Conservation (phyloP, 2,329 filamentous ascomycete species). For the Penicillium digitatum region DNA sequence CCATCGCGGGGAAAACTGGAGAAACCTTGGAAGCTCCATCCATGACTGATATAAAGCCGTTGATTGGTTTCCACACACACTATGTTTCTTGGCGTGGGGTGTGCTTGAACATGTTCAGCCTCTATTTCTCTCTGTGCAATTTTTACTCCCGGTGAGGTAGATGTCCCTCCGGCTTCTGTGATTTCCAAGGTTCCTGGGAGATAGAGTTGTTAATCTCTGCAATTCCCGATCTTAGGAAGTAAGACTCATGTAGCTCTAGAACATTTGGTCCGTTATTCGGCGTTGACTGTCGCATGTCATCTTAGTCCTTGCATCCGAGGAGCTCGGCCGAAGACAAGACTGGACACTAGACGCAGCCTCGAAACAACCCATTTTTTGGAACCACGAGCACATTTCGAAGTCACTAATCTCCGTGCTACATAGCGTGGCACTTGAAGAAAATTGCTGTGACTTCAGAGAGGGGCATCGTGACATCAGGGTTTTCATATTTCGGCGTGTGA, state of each 20-base stretch:
- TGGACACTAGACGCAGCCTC: too few relatives aligned
- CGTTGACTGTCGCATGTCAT: neutral
- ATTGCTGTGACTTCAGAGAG: neutral
- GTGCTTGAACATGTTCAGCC: neutral
- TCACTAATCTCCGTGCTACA: neutral
- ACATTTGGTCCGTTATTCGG: conserved; percentile 1
- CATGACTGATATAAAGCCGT: neutral
- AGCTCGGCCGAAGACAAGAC: too few relatives aligned
- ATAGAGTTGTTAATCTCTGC: neutral
- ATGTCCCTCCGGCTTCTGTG: neutral
- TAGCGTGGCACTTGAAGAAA: neutral
- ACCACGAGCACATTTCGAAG: neutral
- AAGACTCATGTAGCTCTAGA: neutral
- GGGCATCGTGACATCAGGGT: neutral
- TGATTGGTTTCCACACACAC: neutral
- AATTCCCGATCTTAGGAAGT: conserved; percentile 1
- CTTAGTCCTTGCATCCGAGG: neutral
- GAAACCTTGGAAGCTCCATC: neutral
- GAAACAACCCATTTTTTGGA: neutral
- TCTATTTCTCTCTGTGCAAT: neutral
- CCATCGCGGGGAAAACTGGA: conserved; percentile 3
- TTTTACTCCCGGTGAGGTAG: neutral
- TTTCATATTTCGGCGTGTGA: neutral
- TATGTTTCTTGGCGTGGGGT: conserved; percentile 7
- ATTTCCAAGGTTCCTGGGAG: neutral